Conservation (phyloP, 2,329 filamentous ascomycete species). For the Sarocladium brachiariae region DNA sequence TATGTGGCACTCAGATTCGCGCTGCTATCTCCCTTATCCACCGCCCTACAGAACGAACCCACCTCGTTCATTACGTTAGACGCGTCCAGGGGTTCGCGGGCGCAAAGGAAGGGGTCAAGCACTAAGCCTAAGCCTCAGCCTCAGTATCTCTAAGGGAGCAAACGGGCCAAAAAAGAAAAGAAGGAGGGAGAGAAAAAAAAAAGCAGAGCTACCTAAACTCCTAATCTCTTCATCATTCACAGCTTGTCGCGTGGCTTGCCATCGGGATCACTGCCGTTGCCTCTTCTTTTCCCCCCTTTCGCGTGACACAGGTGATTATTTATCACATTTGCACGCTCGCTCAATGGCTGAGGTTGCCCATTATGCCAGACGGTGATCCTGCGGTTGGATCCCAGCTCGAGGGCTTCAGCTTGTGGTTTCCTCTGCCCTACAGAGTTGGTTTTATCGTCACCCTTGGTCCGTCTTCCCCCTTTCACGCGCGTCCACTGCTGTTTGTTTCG, state of each 20-base stretch:
- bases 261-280: too few species aligned
- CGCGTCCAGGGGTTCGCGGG: neutral
- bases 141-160: neutral
- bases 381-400: slow-evolving; percentile 68
- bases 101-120: neutral
- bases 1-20: too few species aligned
- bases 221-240: too few species aligned
- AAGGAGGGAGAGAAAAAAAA: neutral
- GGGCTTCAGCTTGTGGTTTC: slow-evolving; percentile 78
- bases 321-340: neutral
- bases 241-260: too few species aligned
- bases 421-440: slow-evolving; percentile 82
- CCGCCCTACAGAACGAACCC: too few species aligned
- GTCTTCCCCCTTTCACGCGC: slow-evolving; percentile 22
- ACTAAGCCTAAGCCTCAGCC: too few species aligned
- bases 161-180: too few species aligned
- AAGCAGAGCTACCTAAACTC: too few species aligned
- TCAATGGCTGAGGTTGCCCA: slow-evolving; percentile 16
- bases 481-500: neutral
- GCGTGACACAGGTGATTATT: neutral
- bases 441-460: slow-evolving; percentile 78
- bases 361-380: slow-evolving; percentile 64
- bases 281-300: neutral
- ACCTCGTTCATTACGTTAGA: neutral
- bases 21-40: too few species aligned